phyloP scores from a whole-genome alignment of 2,329 filamentous ascomycete genomes.

The Erysiphe pulchra region DNA sequence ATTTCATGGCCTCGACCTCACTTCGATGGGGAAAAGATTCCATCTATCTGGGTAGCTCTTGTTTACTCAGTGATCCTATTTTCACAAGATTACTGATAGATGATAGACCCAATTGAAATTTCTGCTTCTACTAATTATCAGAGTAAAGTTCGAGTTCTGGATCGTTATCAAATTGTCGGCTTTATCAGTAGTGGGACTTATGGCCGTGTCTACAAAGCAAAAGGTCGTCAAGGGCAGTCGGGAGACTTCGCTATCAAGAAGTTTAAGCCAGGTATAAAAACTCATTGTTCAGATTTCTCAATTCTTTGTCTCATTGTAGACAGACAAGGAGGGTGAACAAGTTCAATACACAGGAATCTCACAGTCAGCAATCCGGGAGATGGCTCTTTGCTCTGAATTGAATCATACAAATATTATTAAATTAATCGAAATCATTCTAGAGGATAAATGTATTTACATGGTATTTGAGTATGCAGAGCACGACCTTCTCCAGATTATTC shows the following conservation, averaged over 20 bases:
- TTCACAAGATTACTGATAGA: slow-evolving; percentile 14
- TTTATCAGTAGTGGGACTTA: slow-evolving; percentile 98
- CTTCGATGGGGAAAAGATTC: not conserved
- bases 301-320: not conserved
- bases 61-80: no score
- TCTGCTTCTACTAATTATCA: slow-evolving; percentile 25
- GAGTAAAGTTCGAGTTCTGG: slow-evolving; percentile 66
- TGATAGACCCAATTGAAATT: slow-evolving; percentile 27
- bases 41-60: not conserved
- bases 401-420: slow-evolving; percentile 73
- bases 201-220: slow-evolving; percentile 89
- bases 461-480: slow-evolving; percentile 98
- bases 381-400: slow-evolving; percentile 87
- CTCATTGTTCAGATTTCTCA: not conserved
- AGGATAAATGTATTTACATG: slow-evolving; percentile 99
- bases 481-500: slow-evolving; percentile 89
- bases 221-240: slow-evolving; percentile 43
- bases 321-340: slow-evolving; percentile 84
- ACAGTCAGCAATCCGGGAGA: slow-evolving; percentile 88
- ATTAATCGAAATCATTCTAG: slow-evolving; percentile 82
- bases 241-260: slow-evolving; percentile 97
- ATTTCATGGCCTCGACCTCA: not conserved
- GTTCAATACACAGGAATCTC: slow-evolving; percentile 93
- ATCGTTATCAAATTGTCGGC: slow-evolving; percentile 86
- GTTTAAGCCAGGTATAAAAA: slow-evolving; percentile 20